Base-by-base conservation (phyloP, 1,284 basidiomycete genomes). In the Vanrija pseudolonga region DNA sequence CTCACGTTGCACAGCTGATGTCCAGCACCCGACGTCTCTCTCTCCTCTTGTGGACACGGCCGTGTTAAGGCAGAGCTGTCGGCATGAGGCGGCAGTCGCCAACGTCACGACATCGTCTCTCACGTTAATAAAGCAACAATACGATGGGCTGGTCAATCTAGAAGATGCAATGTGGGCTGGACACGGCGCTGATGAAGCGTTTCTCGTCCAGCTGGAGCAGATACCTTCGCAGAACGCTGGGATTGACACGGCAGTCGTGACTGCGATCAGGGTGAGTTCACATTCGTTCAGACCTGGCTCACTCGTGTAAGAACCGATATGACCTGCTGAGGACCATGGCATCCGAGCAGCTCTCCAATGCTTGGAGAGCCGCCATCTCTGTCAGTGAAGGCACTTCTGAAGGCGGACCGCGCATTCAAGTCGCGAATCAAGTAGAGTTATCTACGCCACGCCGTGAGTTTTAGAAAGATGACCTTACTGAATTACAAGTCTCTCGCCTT, bases 131-230 rank as follows among this genome's bases (percentile, higher is more conserved):
- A 19, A 56, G 32, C 39, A n/a, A 4, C 26, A 53, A 17, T 38
- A 55, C 7, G 58, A 62, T 11, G 39, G 38, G 12, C 24, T 73
- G 8, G 28, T 53, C 17, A 55, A 50, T 42, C 55, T 73, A 0
- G 71, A 72, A 55, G 50, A 61, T 23, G 67, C 66, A 1, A 55
- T 73, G 1, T 70, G 66, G 66, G 45, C 43, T 1, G 71, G 68
- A 8, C 24, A 52, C 26, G 61, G 64, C 3, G 66, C 64, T 11
- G 67, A 69, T 17, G 53, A 51, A 1, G 55, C 55, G 51, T 64
- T 68, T 0, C 32, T 71, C 0, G 40, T 53, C 1, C 60, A 57
- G 17, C 47, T 69, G n/a, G 26, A 44, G 56, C 2, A 18, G 55
- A 19, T 20, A 9, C 7, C 24, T 18, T 20, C 12, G 11, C 24